Percentiles rank a stretch among this genome's conserved stretches.
These are phyloP conservation scores for Fraxinus ornus DNA, from an alignment of 305 asterid species.

Conservation along the genomic window DNA sequence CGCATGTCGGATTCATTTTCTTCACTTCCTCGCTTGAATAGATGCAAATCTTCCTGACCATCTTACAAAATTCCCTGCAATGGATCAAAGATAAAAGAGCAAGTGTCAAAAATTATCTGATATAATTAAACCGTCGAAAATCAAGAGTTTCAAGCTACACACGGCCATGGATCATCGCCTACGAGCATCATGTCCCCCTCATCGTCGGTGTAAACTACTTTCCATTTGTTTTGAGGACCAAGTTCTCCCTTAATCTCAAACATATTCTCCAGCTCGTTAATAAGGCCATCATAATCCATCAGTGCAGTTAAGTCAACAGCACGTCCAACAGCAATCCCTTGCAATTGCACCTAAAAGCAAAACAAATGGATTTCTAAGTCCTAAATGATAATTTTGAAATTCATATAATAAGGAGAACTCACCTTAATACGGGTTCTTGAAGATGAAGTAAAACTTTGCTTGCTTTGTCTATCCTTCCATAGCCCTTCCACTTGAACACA, in stretches of 20 bases:
- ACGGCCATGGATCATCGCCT: constrained; percentile 95
- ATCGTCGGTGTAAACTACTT: constrained; percentile 68
- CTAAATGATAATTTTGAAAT: neutral
- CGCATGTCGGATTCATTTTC: constrained; percentile 59
- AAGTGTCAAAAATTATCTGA: neutral
- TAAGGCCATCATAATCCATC: constrained; percentile 61
- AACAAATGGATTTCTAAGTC: neutral
- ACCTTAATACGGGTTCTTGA: constrained; percentile 84
- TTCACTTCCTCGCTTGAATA: constrained; percentile 72
- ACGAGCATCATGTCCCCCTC: constrained; percentile 95
- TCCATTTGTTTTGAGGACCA: constrained; percentile 61
- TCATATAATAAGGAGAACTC: neutral
- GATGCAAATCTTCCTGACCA: constrained; percentile 65
- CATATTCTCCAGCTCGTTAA: constrained; percentile 59
- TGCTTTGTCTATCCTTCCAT: constrained; percentile 36
- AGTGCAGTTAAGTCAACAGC: constrained; percentile 73
- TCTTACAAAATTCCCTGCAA: constrained; percentile 73
- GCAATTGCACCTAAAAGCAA: constrained; percentile 61
- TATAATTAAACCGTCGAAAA: neutral
- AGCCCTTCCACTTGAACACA: constrained; percentile 31
- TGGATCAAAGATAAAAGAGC: neutral
- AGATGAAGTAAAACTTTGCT: constrained; percentile 34
- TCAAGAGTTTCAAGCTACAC: constrained; percentile 30
- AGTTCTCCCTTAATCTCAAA: constrained; percentile 80
- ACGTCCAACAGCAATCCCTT: constrained; percentile 84